These are phyloP conservation scores for Cardiospermum halicacabum DNA, from an alignment of 345 rosid species.

Conservation along the genomic window DNA sequence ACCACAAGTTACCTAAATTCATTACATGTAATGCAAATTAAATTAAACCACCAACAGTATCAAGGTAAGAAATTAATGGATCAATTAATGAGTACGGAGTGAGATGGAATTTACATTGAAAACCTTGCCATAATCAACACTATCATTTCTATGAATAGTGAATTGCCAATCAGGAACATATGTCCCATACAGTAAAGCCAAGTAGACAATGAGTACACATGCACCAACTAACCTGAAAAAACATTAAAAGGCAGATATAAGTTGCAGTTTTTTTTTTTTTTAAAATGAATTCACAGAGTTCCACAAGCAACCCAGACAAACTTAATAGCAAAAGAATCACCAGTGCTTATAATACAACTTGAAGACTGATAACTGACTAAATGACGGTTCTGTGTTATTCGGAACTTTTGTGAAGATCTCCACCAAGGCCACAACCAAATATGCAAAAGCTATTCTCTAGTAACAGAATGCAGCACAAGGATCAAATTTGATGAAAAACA, in stretches of 20 bases:
- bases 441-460: constrained; percentile 89
- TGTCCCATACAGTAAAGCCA: constrained; percentile 50
- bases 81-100: background rate
- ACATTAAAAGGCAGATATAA: constrained; percentile 4
- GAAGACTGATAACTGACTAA: constrained; percentile 45
- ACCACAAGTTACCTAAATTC: constrained; percentile 61
- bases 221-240: constrained; percentile 66
- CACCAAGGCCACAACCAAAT: constrained; percentile 54
- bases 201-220: constrained; percentile 48
- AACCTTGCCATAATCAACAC: constrained; percentile 51
- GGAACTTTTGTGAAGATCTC: constrained; percentile 54
- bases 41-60: background rate
- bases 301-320: background rate
- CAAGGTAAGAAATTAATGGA: background rate
- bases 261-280: background rate
- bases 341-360: constrained; percentile 62
- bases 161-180: constrained; percentile 85
- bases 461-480: constrained; percentile 5
- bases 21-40: background rate
- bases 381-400: constrained; percentile 25
- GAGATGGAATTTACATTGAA: constrained; percentile 42
- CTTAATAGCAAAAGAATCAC: constrained; percentile 25
- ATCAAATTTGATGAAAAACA: background rate
- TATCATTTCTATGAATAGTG: constrained; percentile 35
- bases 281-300: background rate